phyloP scores from a whole-genome alignment of 805 yeast genomes.

The Metschnikowia lachancei region DNA sequence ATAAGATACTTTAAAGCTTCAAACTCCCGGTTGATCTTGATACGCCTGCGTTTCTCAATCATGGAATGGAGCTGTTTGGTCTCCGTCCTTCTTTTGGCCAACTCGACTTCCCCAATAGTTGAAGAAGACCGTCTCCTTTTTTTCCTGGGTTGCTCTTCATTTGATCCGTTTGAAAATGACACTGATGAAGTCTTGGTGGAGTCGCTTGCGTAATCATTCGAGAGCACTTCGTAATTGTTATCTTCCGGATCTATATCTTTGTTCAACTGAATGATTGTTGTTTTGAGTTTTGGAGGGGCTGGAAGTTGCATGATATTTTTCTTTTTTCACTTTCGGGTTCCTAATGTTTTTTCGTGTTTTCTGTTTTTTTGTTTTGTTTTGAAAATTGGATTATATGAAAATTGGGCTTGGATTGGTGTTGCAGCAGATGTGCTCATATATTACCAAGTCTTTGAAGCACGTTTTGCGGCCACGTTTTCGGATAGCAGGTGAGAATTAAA shows the following conservation, averaged over 20 bases:
- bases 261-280: constrained; percentile 44
- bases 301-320: constrained; percentile 20
- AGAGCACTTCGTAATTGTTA: constrained; percentile 41
- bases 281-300: constrained; percentile 42
- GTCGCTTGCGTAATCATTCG: constrained; percentile 32
- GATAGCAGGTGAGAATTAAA: not conserved
- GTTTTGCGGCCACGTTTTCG: constrained; percentile 12
- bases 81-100: constrained; percentile 40
- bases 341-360: not conserved
- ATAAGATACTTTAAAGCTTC: constrained; percentile 74
- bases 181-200: not conserved
- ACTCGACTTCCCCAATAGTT: constrained; percentile 39
- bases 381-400: not conserved
- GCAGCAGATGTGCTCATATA: constrained; percentile 4
- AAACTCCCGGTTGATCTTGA: constrained; percentile 78
- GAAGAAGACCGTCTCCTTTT: constrained; percentile 41
- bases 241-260: constrained; percentile 43
- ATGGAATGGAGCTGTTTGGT: constrained; percentile 60
- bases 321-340: not conserved
- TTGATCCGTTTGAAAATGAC: not conserved
- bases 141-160: constrained; percentile 25
- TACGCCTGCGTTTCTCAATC: constrained; percentile 74
- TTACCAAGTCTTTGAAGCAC: constrained; percentile 2
- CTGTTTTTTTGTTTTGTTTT: not conserved
- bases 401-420: not conserved